Evolutionary conservation across 768 basidiomycete genomes (phyloP).

Genomic region (Tubosaeta brunneosetosa): DNA sequence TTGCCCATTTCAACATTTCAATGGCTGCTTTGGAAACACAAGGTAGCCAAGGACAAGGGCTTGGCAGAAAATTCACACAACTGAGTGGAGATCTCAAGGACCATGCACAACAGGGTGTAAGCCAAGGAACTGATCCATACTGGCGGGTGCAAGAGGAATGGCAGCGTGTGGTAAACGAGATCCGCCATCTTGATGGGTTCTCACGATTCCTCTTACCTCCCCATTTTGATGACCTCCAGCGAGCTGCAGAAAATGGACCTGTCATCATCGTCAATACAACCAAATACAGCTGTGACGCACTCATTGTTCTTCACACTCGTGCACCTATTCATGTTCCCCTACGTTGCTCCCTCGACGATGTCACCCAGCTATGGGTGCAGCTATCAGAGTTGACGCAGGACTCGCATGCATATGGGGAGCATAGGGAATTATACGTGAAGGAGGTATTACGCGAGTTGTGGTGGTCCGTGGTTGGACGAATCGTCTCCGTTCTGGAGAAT

Average conservation of each 20-base stretch:
- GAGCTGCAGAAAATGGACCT: not conserved
- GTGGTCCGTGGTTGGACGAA: not conserved
- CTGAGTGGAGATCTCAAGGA: no score
- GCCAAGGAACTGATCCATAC: no score
- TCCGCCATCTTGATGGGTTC: no score
- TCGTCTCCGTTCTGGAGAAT: not conserved
- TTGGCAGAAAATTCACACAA: no score
- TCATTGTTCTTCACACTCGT: not conserved
- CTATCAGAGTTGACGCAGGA: not conserved
- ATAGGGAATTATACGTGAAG: not conserved
- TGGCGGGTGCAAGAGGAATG: no score
- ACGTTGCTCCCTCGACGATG: not conserved
- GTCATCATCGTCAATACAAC: no score
- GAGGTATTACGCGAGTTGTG: not conserved
- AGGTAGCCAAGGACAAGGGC: no score
- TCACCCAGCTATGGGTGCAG: not conserved
- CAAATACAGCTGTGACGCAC: not conserved
- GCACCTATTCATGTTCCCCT: not conserved
- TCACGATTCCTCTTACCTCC: not conserved
- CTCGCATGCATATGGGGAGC: not conserved
- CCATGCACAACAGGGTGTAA: no score
- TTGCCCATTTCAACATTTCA: no score
- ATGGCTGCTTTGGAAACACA: no score
- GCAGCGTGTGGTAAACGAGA: no score
- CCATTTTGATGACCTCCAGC: not conserved